phyloP scores from a whole-genome alignment of 768 basidiomycete species.

The Suillus paluster region DNA sequence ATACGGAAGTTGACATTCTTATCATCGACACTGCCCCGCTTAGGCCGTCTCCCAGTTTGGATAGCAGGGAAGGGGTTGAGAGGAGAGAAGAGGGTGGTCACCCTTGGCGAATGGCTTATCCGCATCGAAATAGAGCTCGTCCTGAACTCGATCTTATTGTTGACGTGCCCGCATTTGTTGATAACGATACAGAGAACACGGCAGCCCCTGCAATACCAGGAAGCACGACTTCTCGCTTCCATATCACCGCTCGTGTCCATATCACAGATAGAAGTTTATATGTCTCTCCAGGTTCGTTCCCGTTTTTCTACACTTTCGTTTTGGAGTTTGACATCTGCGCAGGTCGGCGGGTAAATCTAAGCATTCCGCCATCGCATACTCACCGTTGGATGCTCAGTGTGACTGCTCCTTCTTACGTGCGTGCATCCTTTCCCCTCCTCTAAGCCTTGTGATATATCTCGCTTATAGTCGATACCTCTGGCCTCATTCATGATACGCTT shows the following conservation, averaged over 20 bases:
- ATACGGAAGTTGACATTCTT: conserved; percentile 39
- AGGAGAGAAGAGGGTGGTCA: not conserved
- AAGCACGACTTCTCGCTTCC: conserved; percentile 44
- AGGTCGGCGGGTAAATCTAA: conserved; percentile 38
- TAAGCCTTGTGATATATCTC: not conserved
- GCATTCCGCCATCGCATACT: conserved; percentile 31
- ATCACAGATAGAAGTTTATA: conserved; percentile 50
- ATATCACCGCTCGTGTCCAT: conserved; percentile 47
- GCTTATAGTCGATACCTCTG: conserved; percentile 29
- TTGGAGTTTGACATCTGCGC: not conserved
- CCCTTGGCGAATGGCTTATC: conserved; percentile 43
- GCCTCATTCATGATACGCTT: conserved; percentile 40
- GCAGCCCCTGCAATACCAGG: conserved; percentile 15
- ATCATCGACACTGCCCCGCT: conserved; percentile 12
- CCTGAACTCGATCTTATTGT: conserved; percentile 36
- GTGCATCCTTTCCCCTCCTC: conserved; percentile 21
- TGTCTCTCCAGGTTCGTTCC: conserved; percentile 42
- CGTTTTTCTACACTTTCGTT: not conserved
- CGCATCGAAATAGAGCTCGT: conserved; percentile 47
- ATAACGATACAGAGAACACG: conserved; percentile 13
- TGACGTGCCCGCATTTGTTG: conserved; percentile 20
- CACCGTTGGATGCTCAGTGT: conserved; percentile 54
- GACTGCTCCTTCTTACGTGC: conserved; percentile 51
- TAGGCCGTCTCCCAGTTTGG: not conserved
- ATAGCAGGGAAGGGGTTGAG: not conserved